Evolutionary conservation across 2,329 filamentous ascomycete species (phyloP), one percentile per base, ranked within the genome.

Genomic region (Cladosporium sp.): DNA sequence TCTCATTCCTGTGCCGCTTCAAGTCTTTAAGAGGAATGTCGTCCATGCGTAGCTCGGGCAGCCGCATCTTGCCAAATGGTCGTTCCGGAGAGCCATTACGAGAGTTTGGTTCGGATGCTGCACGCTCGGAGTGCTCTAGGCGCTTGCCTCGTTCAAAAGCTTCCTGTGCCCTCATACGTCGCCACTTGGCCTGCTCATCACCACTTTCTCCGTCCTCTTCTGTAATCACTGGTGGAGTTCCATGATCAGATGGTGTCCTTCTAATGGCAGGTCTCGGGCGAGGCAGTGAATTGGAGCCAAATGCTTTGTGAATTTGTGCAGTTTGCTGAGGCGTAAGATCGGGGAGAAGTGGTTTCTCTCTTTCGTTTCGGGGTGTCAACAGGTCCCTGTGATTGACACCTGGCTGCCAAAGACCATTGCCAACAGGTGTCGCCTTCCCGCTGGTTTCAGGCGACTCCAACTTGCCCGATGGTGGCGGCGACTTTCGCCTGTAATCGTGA

Each of bases 71-170:
- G 17, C 37, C 35, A 8, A 48, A 48, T 32, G 48, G 17, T 12
- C 64, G 55, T 13, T 63, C 59, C 1, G 69, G 68, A 15, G 71
- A 73, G 7, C 57, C 58, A 17, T 62, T 59, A 48, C 71, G 60
- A 7, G 70, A 73, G 20, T 57, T 65, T 1, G 67, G 65, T 20
- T 64, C 64, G 6, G 69, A 71, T 19, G 56, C 61, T 22, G 62
- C 56, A 24, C 64, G 62, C 53, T 71, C 66, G 24, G 67, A 65
- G 1, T 60, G 58, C 53, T 72, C 70, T 20, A 71, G 59, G 5
- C 64, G 64, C 57, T 71, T 73, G n/a, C 66, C 71, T 42, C 70
- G 61, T 48, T 73, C 69, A 32, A 70, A 68, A 8, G 71, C 70
- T 45, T 69, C 65, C 10, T 62, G 61, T 8, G 66, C 68, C 17